Evolutionary conservation across 78 protist genomes (phyloP), one percentile per base, ranked within the genome.

Genomic region (Capsaspora owczarzaki): DNA sequence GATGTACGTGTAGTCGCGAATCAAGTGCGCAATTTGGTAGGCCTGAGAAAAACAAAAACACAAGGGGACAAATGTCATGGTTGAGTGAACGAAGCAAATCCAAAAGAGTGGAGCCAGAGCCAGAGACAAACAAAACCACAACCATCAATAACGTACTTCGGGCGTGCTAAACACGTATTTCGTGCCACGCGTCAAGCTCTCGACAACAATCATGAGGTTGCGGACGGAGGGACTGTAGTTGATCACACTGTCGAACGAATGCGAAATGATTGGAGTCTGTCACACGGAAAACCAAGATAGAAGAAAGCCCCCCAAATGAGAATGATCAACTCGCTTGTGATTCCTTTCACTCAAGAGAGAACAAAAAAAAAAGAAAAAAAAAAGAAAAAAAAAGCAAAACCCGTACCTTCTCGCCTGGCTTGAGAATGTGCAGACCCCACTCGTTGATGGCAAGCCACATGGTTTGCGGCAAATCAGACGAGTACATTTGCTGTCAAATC

Each of bases 401-500:
- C 19, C 72, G 16, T 23, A 63, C 72, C 72, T 63, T 63, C 72
- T 63, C 72, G 43, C 41, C 41, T 35, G 35, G 79, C 35, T 27
- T 23, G 35, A 47, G 22, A 1, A 74, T 33, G 79, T 74, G 68
- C 35, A 74, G 0, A 68, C 79, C 79, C 27, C 33, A 0, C 12
- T 74, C 61, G 79, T n/a, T 5, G 33, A 74, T 33, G 31, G 61
- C 79, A 0, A 74, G 14, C 79, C 79, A 74, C 69, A 74, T n/a
- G 47, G 27, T 20, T 46, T 47, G 31, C 19, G 79, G 79, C 69
- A 74, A 0, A 25, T 4, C 25, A 20, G 63, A 5, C 16, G 79
- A 51, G 79, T 74, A 74, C 63, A 68, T 37, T 68, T 74, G 79
- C 61, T 33, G 37, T n/a, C n/a, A n/a, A n/a, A n/a, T n/a, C n/a